Conservation (phyloP, 2,329 filamentous ascomycete genomes). For the Penicillium brevicompactum region DNA sequence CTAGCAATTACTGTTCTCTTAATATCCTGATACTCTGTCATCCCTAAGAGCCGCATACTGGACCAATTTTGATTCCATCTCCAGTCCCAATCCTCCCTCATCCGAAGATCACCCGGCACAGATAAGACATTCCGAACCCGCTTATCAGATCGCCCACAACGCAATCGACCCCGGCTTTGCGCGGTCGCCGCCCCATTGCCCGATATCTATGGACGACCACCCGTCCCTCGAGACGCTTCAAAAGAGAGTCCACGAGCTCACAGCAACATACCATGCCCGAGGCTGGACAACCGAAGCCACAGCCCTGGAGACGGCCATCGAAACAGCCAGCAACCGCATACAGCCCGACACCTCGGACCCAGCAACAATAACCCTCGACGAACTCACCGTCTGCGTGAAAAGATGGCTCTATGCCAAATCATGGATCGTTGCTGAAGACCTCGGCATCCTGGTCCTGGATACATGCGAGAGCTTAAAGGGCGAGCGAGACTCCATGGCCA, state of each 20-base stretch:
- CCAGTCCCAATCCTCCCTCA: too few species aligned
- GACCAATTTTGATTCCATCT: background rate
- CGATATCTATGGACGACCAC: slow-evolving; percentile 6
- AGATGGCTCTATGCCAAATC: slow-evolving; percentile 1
- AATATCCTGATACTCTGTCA: background rate
- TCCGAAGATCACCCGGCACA: background rate
- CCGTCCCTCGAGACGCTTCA: slow-evolving; percentile 4
- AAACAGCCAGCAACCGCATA: background rate
- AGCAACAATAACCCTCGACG: slow-evolving; percentile 2
- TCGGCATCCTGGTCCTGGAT: slow-evolving; percentile 2
- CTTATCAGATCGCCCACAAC: background rate
- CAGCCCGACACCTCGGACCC: background rate
- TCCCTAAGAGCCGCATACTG: background rate
- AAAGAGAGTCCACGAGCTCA: slow-evolving; percentile 1
- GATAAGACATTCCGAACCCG: background rate
- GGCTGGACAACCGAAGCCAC: background rate
- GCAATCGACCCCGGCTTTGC: background rate
- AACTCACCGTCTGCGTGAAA: slow-evolving; percentile 5
- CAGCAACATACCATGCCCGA: slow-evolving; percentile 2
- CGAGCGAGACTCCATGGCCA: slow-evolving; percentile 9
- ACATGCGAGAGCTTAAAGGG: slow-evolving; percentile 4
- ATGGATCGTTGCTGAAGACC: slow-evolving; percentile 13
- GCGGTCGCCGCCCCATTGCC: background rate
- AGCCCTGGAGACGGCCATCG: slow-evolving; percentile 1
- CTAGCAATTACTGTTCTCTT: background rate